Conservation (phyloP, 352 stramenopile species). For the Hyaloperonospora brassicae region DNA sequence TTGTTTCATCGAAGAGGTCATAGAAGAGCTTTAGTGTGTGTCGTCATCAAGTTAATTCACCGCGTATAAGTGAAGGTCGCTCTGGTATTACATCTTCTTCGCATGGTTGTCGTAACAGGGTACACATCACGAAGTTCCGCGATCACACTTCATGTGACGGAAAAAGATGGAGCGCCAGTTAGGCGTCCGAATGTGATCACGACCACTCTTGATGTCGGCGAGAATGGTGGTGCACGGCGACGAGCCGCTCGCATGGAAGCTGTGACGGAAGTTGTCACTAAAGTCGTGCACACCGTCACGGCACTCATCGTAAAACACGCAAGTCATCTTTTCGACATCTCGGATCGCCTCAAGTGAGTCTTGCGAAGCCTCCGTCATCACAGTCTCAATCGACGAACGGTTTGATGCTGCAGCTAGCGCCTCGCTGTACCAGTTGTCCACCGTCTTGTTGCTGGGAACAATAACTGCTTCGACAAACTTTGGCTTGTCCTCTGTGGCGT, state of each 20-base stretch:
- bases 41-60: constrained; percentile 18
- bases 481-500: constrained; percentile 7
- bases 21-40: constrained; percentile 51
- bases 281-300: constrained; percentile 61
- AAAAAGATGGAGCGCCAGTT: constrained; percentile 70
- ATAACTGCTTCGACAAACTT: constrained; percentile 63
- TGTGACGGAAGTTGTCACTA: constrained; percentile 50
- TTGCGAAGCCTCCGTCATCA: constrained; percentile 15
- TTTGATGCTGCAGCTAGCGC: constrained; percentile 43
- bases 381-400: constrained; percentile 22
- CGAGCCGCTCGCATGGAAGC: constrained; percentile 50
- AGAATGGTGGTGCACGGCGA: constrained; percentile 62
- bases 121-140: constrained; percentile 7
- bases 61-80: constrained; percentile 17
- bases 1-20: constrained; percentile 68
- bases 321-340: constrained; percentile 86
- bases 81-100: constrained; percentile 24
- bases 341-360: constrained; percentile 36
- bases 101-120: constrained; percentile 17
- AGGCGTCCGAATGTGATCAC: constrained; percentile 53
- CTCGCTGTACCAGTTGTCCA: constrained; percentile 41
- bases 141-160: constrained; percentile 51
- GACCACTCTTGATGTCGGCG: constrained; percentile 42
- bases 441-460: constrained; percentile 34
- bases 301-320: constrained; percentile 82